Percentiles rank a stretch among this genome's conserved stretches.
Evolutionary conservation across 2,329 filamentous ascomycete species (phyloP).

Genomic region (Fusarium chaquense): DNA sequence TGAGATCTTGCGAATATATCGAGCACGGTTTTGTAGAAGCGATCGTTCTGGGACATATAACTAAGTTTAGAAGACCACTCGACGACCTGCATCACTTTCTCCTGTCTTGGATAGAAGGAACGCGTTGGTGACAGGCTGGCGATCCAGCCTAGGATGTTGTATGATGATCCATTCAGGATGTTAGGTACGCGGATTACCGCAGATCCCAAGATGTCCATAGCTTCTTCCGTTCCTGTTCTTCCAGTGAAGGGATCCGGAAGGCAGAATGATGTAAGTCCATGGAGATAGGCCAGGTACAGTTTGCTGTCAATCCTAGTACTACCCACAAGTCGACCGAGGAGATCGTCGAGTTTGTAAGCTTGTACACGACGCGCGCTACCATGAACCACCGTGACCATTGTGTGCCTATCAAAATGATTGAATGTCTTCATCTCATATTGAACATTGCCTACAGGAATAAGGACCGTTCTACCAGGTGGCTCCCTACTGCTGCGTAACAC

Average conservation of each 20-base stretch:
- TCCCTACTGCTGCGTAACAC: slow-evolving; percentile 52
- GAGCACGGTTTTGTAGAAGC: slow-evolving; percentile 49
- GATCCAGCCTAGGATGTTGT: too few species aligned
- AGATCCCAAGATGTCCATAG: slow-evolving; percentile 61
- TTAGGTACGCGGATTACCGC: slow-evolving; percentile 58
- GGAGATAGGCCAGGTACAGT: slow-evolving; percentile 63
- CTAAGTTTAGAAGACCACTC: slow-evolving; percentile 56
- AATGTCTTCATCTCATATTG: not conserved
- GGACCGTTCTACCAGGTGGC: slow-evolving; percentile 49
- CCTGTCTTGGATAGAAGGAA: slow-evolving; percentile 60
- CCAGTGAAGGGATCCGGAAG: slow-evolving; percentile 62
- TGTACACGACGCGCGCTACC: slow-evolving; percentile 48
- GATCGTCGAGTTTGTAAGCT: slow-evolving; percentile 61
- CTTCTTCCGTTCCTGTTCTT: slow-evolving; percentile 67
- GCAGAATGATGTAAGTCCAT: slow-evolving; percentile 66
- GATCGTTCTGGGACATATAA: slow-evolving; percentile 59
- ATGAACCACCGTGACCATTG: slow-evolving; percentile 52
- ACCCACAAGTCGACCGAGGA: slow-evolving; percentile 63
- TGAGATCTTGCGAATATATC: not conserved
- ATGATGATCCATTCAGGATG: not conserved
- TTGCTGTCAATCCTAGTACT: slow-evolving; percentile 65
- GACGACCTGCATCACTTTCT: slow-evolving; percentile 60
- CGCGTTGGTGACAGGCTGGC: slow-evolving; percentile 40
- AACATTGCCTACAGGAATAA: slow-evolving; percentile 54
- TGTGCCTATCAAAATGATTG: slow-evolving; percentile 42